A percentile compares a stretch with the other conserved stretches of the same genome.
phyloP scores from a whole-genome alignment of 768 basidiomycete genomes.

The Podaxis carcinomalis region DNA sequence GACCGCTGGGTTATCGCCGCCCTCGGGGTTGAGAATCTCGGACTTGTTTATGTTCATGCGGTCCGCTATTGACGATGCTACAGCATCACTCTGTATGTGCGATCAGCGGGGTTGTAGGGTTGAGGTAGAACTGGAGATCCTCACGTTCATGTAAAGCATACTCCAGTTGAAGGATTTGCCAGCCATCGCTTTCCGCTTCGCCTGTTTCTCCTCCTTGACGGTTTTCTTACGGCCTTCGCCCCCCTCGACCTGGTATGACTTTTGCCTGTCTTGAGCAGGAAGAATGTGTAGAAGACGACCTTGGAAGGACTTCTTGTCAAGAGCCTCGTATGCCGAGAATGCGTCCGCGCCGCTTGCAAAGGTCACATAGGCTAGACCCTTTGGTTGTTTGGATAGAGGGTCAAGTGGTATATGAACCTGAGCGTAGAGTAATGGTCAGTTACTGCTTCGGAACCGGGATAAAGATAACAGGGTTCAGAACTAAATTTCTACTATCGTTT shows the following conservation, averaged over 20 bases:
- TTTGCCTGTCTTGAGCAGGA: conserved; percentile 69
- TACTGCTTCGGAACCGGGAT: background rate
- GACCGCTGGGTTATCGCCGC: conserved; percentile 75
- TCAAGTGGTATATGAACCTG: conserved; percentile 51
- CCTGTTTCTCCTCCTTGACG: conserved; percentile 57
- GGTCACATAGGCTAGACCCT: conserved; percentile 50
- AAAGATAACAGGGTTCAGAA: conserved; percentile 1
- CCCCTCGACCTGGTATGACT: conserved; percentile 39
- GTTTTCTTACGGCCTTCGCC: conserved; percentile 40
- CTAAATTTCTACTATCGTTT: conserved; percentile 58
- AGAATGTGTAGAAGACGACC: conserved; percentile 90
- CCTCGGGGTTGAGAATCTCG: conserved; percentile 81
- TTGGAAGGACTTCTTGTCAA: conserved; percentile 86
- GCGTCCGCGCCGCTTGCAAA: conserved; percentile 37
- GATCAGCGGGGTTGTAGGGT: conserved; percentile 14
- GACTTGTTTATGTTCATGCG: conserved; percentile 85
- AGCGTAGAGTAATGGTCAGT: conserved; percentile 7
- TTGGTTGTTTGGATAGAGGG: conserved; percentile 37
- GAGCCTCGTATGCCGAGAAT: conserved; percentile 64
- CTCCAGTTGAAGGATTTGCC: conserved; percentile 90
- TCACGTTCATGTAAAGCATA: conserved; percentile 95
- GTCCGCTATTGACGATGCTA: conserved; percentile 84
- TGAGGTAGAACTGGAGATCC: conserved; percentile 28
- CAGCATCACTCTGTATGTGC: conserved; percentile 77
- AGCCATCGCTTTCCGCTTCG: conserved; percentile 61